phyloP scores from a whole-genome alignment of 1,284 basidiomycete species.

The Porogramme epimiltina region DNA sequence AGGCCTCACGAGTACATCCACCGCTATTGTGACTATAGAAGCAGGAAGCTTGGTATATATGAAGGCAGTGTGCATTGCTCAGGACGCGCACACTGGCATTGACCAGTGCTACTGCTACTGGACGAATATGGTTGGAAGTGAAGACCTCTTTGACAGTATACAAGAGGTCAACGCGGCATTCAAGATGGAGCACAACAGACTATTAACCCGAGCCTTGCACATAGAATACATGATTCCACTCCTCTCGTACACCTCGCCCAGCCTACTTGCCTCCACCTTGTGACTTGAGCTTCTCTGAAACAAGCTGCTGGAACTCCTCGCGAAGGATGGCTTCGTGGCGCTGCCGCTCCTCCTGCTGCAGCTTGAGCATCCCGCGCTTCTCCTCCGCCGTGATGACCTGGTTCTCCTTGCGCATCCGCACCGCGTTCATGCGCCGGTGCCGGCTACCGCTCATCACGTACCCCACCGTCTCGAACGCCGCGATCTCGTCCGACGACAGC shows the following conservation, averaged over 20 bases:
- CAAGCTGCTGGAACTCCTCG: slow-evolving; percentile 80
- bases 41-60: too few species aligned
- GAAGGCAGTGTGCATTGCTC: too few species aligned
- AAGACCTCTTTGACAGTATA: too few species aligned
- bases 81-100: too few species aligned
- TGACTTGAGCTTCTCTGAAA: slow-evolving; percentile 69
- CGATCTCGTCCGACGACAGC: slow-evolving; percentile 85
- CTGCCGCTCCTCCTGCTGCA: slow-evolving; percentile 91
- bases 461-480: slow-evolving; percentile 84
- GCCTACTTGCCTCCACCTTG: slow-evolving; percentile 25
- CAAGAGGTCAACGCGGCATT: too few species aligned
- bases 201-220: background rate
- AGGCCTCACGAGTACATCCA: too few species aligned
- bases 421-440: slow-evolving; percentile 95
- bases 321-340: slow-evolving; percentile 81
- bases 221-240: background rate
- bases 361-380: slow-evolving; percentile 90
- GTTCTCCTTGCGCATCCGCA: slow-evolving; percentile 97
- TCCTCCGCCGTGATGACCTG: slow-evolving; percentile 98
- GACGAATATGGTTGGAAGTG: too few species aligned
- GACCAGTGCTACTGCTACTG: too few species aligned
- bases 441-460: slow-evolving; percentile 98
- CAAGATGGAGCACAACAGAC: background rate
- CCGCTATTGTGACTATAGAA: too few species aligned
- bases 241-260: too few species aligned